Evolutionary conservation across 495 filamentous ascomycete species (phyloP), one percentile per base, ranked within the genome.

Genomic region (Aspergillus biplanus): DNA sequence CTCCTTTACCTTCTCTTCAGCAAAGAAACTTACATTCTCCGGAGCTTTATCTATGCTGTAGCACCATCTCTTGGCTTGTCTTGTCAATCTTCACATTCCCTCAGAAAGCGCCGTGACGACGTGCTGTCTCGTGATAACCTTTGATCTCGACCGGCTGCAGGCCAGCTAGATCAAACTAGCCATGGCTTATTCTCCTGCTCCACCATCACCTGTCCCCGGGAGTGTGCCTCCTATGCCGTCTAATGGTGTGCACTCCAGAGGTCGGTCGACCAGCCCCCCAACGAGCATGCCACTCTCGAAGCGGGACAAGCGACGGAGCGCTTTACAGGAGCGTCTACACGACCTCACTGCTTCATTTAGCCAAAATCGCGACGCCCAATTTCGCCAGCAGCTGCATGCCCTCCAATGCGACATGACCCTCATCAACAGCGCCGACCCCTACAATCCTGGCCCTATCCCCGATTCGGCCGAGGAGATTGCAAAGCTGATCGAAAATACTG

Each of bases 321-420:
- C 85, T 55, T 83, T 98, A 56, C 82, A 85, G 33, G 93, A 96
- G 42, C 87, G 89, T 35, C 83, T 97, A 31, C 80, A 82, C 18
- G 83, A 88, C 50, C 85, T 97, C 65, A 87, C 87, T 31, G 85
- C 85, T 55, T 85, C 87, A 63, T 93, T 96, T 78, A 83, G 85
- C 59, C 87, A 89, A 58, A 91, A 96, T 70, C 87, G 90, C 56
- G 92, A 97, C 70, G 79, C 82, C 49, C 85, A 93, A 67, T 99
- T 96, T 76, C 89, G 92, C 56, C 89, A 94, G 67, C 92, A 97
- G 73, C 83, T 98, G 6, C 87, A 92, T 62, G 89, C 89, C 52
- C 83, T 97, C 4, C 94, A 97, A 73, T 87, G 89, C 60, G 96
- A 98, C 71, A 92, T 96, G 71, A 90, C 85, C 56, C 85, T 97